Percentiles rank a stretch among this genome's conserved stretches.
These are phyloP conservation scores for Trametes versicolor DNA, from an alignment of 1,284 basidiomycete genomes.

Conservation along the genomic window DNA sequence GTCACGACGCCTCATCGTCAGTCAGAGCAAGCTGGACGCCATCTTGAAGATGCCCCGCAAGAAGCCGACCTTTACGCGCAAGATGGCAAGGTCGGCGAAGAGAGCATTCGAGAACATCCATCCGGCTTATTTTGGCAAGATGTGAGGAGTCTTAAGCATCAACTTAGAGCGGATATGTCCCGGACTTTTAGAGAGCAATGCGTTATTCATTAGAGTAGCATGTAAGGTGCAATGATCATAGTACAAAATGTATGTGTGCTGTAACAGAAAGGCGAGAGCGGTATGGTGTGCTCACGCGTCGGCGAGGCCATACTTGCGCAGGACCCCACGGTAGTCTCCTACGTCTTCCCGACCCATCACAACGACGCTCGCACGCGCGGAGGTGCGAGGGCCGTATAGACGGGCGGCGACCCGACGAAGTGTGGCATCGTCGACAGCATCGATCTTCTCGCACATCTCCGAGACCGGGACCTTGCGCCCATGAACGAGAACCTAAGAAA, in stretches of 20 bases:
- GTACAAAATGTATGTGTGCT: constrained; percentile 7
- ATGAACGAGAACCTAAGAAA: constrained; percentile 86
- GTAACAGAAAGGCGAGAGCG: not conserved
- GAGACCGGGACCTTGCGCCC: constrained; percentile 86
- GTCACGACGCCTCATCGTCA: not conserved
- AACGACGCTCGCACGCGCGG: constrained; percentile 74
- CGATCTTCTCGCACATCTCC: constrained; percentile 94
- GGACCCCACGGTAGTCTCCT: constrained; percentile 64
- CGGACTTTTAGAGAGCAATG: constrained; percentile 9
- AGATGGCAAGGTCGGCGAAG: constrained; percentile 13
- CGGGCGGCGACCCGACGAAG: constrained; percentile 79
- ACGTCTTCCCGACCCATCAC: constrained; percentile 80
- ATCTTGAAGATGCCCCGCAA: constrained; percentile 9
- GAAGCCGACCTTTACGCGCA: constrained; percentile 12
- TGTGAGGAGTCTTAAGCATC: not conserved
- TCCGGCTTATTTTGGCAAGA: constrained; percentile 4
- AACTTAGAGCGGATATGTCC: not conserved
- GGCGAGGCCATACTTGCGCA: constrained; percentile 75
- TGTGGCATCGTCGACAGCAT: constrained; percentile 78
- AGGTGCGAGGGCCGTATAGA: constrained; percentile 71
- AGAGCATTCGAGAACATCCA: constrained; percentile 13
- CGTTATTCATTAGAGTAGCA: constrained; percentile 8
- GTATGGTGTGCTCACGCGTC: constrained; percentile 29
- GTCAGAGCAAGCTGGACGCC: constrained; percentile 1
- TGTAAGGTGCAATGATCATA: constrained; percentile 16